Percentiles rank a stretch among this genome's conserved stretches.
Conservation (phyloP, 2,329 filamentous ascomycete species). For the Epichloe sylvatica region DNA sequence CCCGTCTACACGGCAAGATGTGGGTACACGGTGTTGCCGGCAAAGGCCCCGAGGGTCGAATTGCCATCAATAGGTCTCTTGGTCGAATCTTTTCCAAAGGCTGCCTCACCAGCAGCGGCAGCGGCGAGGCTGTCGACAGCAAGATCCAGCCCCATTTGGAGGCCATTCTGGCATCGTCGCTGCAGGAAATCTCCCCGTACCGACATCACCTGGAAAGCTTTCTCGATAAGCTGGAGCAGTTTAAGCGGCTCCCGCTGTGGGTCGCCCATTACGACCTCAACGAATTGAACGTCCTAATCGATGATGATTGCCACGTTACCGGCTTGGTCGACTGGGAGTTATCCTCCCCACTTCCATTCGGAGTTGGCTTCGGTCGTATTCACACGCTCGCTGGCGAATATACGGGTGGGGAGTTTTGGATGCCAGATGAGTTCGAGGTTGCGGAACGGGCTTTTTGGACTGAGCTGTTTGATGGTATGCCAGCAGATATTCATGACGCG, state of each 20-base stretch:
- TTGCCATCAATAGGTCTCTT: slow-evolving; percentile 1
- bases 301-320: slow-evolving; percentile 1
- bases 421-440: slow-evolving; percentile 14
- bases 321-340: slow-evolving; percentile 3
- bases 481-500: slow-evolving; percentile 11
- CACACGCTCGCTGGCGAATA: slow-evolving; percentile 14
- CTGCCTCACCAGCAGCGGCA: neutral
- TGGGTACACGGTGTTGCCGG: neutral
- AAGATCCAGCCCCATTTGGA: slow-evolving; percentile 1
- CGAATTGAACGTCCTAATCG: neutral
- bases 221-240: neutral
- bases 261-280: slow-evolving; percentile 2
- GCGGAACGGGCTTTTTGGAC: slow-evolving; percentile 15
- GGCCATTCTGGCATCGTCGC: slow-evolving; percentile 1
- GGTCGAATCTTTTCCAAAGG: slow-evolving; percentile 1
- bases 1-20: neutral
- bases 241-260: neutral
- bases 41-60: neutral
- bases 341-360: slow-evolving; percentile 1
- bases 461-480: slow-evolving; percentile 13
- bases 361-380: slow-evolving; percentile 11
- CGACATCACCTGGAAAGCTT: neutral
- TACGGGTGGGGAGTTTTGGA: slow-evolving; percentile 13
- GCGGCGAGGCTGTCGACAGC: neutral
- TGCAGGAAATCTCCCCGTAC: slow-evolving; percentile 1